Percentiles rank a stretch among this genome's conserved stretches.
These are phyloP conservation scores for Fabrea salina DNA, from an alignment of 169 alveolate species.

Conservation along the genomic window DNA sequence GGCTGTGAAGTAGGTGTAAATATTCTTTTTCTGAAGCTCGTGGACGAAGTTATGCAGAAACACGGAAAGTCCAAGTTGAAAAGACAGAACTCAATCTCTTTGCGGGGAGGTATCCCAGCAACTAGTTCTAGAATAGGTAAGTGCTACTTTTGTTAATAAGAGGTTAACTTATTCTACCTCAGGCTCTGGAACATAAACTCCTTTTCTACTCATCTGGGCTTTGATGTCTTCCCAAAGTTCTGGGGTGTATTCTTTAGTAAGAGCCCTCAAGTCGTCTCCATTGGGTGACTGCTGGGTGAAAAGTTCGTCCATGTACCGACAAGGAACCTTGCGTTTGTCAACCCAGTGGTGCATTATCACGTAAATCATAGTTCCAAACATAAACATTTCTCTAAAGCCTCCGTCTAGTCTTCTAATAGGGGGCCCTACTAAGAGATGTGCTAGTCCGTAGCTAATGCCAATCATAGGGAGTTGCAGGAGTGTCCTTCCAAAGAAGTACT, in stretches of 20 bases:
- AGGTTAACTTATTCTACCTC: too few species aligned
- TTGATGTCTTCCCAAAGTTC: constrained; percentile 16
- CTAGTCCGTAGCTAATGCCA: neutral
- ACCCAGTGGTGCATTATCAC: neutral
- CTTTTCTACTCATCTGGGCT: neutral
- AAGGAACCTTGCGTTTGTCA: neutral
- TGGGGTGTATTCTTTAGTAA: neutral
- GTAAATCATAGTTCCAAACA: constrained; percentile 13
- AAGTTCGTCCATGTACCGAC: neutral
- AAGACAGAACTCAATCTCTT: too few species aligned
- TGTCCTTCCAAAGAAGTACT: neutral
- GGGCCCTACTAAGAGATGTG: constrained; percentile 5
- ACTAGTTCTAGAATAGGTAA: too few species aligned
- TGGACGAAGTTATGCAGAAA: too few species aligned
- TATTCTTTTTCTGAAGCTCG: too few species aligned
- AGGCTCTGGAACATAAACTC: neutral
- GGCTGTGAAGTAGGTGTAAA: too few species aligned
- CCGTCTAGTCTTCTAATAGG: constrained; percentile 18
- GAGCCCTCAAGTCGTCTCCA: neutral
- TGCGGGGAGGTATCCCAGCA: too few species aligned
- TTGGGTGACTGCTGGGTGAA: constrained; percentile 21
- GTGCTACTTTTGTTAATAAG: too few species aligned
- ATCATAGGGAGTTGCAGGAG: constrained; percentile 20
- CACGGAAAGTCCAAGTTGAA: too few species aligned
- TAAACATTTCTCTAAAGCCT: constrained; percentile 14